Base-by-base conservation (phyloP, 2,329 filamentous ascomycete species). In the Pseudonectria buxi region DNA sequence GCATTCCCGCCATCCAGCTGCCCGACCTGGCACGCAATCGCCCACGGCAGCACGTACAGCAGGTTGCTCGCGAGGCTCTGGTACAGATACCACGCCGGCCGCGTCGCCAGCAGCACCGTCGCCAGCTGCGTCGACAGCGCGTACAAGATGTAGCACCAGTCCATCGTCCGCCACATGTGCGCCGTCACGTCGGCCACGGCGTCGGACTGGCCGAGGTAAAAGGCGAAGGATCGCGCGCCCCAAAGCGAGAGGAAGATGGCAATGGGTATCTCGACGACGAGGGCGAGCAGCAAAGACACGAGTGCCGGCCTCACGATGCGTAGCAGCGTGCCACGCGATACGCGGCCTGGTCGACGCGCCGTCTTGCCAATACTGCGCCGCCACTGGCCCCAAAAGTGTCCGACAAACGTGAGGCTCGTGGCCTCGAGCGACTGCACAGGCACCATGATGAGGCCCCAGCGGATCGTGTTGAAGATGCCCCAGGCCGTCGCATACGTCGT, bases 371-470 rank as follows among this genome's bases (percentile, higher is more conserved):
- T 45, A 0, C 18, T 29, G 6, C 51, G 40, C n/a, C 65, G 55
- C 63, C 64, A 71, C 1, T 55, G 42, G 1, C 80, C 80, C 81
- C 81, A 86, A 2, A 58, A 59, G 45, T 86, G 81, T 0, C 81
- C 79, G 12, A 83, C 66, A 48, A 85, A 86, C 0, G 77, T 67
- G 0, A 82, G 59, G 0, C 77, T 68, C 0, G 81, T 81, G 3
- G 75, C 74, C 54, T 87, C 80, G 1, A 86, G 62, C 0, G 80
- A 70, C 41, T 77, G 72, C 0, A 86, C 77, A 0, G 81, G 81
- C 0, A 86, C 79, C 81, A 86, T 87, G 22, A 86, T 63, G 1
- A 86, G 62, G 0, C 81, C 82, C 81, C 81, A 86, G 11, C 81
- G 70, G 28, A 86, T 86, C 0, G 80, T 86, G 36, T 74, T 82